Evolutionary conservation across 768 basidiomycete species (phyloP), one percentile per base, ranked within the genome.

Genomic region (Lanmaoa rubissima): DNA sequence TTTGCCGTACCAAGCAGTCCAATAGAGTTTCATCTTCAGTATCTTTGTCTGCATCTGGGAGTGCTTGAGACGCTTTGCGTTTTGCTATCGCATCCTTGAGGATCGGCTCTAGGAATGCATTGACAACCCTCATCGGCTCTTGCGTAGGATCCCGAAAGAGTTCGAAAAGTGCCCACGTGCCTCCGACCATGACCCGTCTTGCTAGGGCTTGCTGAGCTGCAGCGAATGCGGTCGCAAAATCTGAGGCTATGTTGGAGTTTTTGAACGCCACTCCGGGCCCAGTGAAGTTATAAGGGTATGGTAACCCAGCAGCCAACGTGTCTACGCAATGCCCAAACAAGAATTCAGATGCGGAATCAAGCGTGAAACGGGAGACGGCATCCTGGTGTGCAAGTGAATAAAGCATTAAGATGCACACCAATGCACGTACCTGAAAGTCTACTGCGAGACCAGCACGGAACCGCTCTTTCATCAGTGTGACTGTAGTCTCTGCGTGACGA

Each of bases 301-400:
- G 76, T 4, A 82, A 67, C 4, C 59, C 60, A 1, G 62, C 68
- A 13, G 62, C 55, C 16, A 83, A 70, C 35, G 74, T 74, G 62
- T 78, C 44, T 3, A 82, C 71, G 36, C 75, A 73, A 38, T 68
- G 62, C 6, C 78, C 81, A 52, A 82, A 82, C 44, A 84, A 67
- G 58, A 82, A 83, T 53, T 81, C 78, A 2, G 82, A 76, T 0
- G 84, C 82, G 5, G 81, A 73, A 64, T 83, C 81, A 38, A 83
- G 73, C 0, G 81, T 79, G 57, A 82, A 79, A 42, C 79, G 75
- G 2, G 73, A 73, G 24, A 81, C 63, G 8, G 76, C 57, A 52
- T 83, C 80, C 70, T 82, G 60, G 16, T 3, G 10, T 1, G 31
- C 41, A 34, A 28, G 35, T 31, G 35, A 1, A 40, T 45, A 13